These are phyloP conservation scores for Auricularia sp. DNA, from an alignment of 768 basidiomycete species.

Conservation along the genomic window DNA sequence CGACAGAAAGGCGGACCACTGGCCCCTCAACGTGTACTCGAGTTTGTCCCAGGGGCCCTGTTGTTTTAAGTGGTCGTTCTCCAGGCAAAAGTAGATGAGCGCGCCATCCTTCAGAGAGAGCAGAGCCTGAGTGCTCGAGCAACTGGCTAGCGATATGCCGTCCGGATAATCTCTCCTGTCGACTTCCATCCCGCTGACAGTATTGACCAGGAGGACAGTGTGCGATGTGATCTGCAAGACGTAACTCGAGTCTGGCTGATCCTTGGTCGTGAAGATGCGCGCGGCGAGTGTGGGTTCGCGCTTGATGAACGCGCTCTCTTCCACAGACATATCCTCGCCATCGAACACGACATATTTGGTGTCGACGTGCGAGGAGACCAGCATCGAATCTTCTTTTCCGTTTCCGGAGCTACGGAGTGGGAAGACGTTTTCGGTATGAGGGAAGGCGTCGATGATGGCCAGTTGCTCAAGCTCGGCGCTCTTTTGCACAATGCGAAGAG, in stretches of 20 bases:
- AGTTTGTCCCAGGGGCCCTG: neutral
- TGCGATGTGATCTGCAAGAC: constrained; percentile 65
- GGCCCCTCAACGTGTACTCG: neutral
- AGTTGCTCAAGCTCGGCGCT: constrained; percentile 72
- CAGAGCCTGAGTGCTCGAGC: neutral
- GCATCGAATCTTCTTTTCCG: constrained; percentile 28
- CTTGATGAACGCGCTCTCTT: constrained; percentile 35
- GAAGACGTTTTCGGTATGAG: constrained; percentile 53
- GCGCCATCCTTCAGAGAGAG: neutral
- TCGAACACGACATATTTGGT: constrained; percentile 18
- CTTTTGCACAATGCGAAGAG: constrained; percentile 65
- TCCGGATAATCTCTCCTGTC: neutral
- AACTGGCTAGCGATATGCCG: neutral
- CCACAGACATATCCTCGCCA: neutral
- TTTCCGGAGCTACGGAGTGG: constrained; percentile 30
- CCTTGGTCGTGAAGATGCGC: constrained; percentile 38
- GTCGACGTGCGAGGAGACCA: constrained; percentile 49
- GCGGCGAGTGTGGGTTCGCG: constrained; percentile 52
- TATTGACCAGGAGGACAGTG: constrained; percentile 45
- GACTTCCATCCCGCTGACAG: constrained; percentile 21
- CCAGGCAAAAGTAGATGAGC: neutral
- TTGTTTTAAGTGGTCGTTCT: neutral
- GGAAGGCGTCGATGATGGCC: constrained; percentile 47
- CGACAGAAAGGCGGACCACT: neutral
- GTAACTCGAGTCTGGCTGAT: constrained; percentile 39